Evolutionary conservation across 2,329 filamentous ascomycete species (phyloP).

Genomic region (Harringtonia lauricola): DNA sequence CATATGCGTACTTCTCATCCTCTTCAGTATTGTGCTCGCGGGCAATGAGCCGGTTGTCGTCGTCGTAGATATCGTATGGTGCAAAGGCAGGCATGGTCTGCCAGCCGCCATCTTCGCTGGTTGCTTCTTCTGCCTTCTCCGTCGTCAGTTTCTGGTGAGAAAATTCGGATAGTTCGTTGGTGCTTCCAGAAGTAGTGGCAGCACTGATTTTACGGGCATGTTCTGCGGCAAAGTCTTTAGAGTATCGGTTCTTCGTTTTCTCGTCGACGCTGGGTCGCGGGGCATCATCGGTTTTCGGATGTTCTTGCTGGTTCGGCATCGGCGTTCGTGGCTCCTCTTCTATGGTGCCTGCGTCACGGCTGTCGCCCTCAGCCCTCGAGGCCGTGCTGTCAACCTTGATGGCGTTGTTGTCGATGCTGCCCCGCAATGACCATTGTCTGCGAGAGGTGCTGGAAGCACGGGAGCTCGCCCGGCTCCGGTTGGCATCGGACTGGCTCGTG

Average conservation of each 20-base stretch:
- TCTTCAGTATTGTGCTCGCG: conserved; percentile 63
- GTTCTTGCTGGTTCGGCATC: conserved; percentile 9
- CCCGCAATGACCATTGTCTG: conserved; percentile 5
- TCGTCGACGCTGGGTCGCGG: neutral
- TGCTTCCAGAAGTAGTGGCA: conserved; percentile 21
- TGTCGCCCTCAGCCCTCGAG: neutral
- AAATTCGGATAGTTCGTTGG: conserved; percentile 60
- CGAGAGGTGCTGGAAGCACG: conserved; percentile 9
- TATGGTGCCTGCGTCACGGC: neutral
- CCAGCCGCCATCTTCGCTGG: conserved; percentile 64
- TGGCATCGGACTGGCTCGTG: conserved; percentile 7
- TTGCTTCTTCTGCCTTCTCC: conserved; percentile 40
- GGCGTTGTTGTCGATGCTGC: neutral
- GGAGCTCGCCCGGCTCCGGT: conserved; percentile 6
- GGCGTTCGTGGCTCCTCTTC: conserved; percentile 16
- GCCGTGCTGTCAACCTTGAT: neutral
- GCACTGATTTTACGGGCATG: conserved; percentile 28
- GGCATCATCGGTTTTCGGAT: neutral
- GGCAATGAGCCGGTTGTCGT: conserved; percentile 79
- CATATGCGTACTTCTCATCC: conserved; percentile 58
- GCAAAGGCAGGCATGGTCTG: conserved; percentile 91
- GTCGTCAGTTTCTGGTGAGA: conserved; percentile 73
- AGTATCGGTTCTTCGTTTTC: neutral
- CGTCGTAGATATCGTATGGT: conserved; percentile 90
- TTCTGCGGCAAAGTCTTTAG: conserved; percentile 14